Base-by-base conservation (phyloP, 192 early-diverging fungal species). In the Coemansia sp. region DNA sequence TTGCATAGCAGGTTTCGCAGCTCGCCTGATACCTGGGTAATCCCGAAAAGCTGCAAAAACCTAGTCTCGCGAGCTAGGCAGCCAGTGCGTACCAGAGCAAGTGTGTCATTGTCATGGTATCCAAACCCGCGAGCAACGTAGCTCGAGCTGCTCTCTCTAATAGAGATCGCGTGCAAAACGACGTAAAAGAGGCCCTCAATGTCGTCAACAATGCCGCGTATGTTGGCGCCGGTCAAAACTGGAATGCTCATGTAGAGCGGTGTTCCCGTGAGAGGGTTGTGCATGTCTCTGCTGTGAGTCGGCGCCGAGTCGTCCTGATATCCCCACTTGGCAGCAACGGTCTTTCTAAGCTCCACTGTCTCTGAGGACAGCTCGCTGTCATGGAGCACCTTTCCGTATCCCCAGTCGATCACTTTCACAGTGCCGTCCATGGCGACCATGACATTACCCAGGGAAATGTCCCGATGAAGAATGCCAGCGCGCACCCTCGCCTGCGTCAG, bases 391-490 rank as follows among this genome's bases (percentile, higher is more conserved):
- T 56, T 53, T 0, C 41, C 50, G 17, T 56, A 63, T 1, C 61
- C 68, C 61, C 63, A 72, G 44, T 66, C 70, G 32, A 72, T 66
- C 0, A 61, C 17, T 5, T 27, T 17, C 4, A 33, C 43, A 1
- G 27, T 11, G 14, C 43, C 57, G 8, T 24, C 8, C 10, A 1
- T 33, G n/a, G 15, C 22, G 4, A 66, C 40, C 2, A 53, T 44
- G 29, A 72, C 53, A 19, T 66, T 66, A 8, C 64, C 70, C 2
- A 56, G 19, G 11, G 64, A 72, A 4, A 72, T 58, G 24, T 66
- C 70, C 2, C 70, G 60, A 18, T 72, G 70, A 2, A 72, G 43
- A 22, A 44, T 54, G 11, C 59, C 54, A 0, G 57, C 50, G 1
- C 1, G 11, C 18, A 8, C 29, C 0, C 15, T 1, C 1, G 65